These are phyloP conservation scores for Mikania micrantha DNA, from an alignment of 129 eudicot species.

Conservation along the genomic window DNA sequence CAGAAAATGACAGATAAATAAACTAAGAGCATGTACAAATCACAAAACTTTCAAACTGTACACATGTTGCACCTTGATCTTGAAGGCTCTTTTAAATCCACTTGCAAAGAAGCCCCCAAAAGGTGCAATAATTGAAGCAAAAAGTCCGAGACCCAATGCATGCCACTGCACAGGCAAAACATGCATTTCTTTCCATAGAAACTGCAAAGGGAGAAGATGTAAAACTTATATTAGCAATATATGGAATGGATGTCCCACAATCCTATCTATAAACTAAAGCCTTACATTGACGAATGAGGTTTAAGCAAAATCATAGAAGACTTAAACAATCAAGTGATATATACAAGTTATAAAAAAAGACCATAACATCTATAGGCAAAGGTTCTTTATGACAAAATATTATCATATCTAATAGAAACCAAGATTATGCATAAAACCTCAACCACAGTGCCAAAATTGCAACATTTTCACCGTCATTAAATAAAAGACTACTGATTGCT, in stretches of 20 bases:
- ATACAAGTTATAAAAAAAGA: background rate
- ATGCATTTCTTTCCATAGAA: slow-evolving; percentile 80
- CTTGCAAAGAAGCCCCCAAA: slow-evolving; percentile 99
- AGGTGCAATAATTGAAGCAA: slow-evolving; percentile 96
- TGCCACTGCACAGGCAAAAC: slow-evolving; percentile 96
- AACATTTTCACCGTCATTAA: background rate
- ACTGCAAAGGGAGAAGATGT: slow-evolving; percentile 36
- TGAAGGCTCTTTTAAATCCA: slow-evolving; percentile 94
- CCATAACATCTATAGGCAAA: background rate
- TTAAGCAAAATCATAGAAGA: background rate
- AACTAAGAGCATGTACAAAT: background rate
- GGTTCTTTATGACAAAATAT: background rate
- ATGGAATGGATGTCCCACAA: slow-evolving; percentile 2
- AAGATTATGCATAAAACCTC: background rate
- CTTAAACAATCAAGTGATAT: background rate
- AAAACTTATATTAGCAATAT: background rate
- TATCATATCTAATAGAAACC: background rate
- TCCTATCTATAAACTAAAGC: background rate
- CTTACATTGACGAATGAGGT: background rate
- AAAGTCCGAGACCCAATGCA: slow-evolving; percentile 80
- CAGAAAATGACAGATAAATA: slow-evolving; percentile 1
- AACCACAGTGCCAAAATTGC: background rate
- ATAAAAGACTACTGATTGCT: background rate
- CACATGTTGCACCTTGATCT: slow-evolving; percentile 55
- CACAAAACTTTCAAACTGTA: background rate